Percentiles rank a stretch among this genome's conserved stretches.
Conservation (phyloP, 306 rosid species). For the Medicago lupulina region DNA sequence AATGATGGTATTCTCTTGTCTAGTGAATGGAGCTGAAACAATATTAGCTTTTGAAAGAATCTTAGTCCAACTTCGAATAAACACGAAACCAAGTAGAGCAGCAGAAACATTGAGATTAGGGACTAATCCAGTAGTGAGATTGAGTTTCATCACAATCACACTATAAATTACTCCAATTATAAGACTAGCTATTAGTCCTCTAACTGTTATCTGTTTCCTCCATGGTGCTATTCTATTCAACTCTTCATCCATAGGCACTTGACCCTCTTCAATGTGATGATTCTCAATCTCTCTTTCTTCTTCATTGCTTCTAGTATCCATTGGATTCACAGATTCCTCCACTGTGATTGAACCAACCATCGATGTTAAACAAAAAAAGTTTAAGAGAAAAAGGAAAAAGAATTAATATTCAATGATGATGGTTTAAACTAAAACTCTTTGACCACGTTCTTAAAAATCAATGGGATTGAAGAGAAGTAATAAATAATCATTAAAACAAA, state of each 20-base stretch:
- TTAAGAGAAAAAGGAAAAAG: background rate
- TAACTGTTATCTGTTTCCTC: conserved; percentile 74
- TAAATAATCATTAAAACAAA: background rate
- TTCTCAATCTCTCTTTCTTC: conserved; percentile 60
- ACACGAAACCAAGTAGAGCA: conserved; percentile 94
- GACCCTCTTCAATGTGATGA: conserved; percentile 51
- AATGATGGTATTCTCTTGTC: conserved; percentile 91
- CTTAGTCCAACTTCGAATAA: conserved; percentile 79
- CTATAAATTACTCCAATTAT: conserved; percentile 81
- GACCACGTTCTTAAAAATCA: background rate
- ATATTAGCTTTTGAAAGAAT: conserved; percentile 79
- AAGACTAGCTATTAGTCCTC: conserved; percentile 78
- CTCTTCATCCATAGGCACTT: conserved; percentile 54
- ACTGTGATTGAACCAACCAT: conserved; percentile 29
- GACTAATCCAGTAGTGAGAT: conserved; percentile 94
- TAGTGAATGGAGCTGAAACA: conserved; percentile 79
- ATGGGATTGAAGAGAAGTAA: background rate
- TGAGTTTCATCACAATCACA: conserved; percentile 86
- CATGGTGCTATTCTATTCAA: conserved; percentile 67
- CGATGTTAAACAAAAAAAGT: background rate
- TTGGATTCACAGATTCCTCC: conserved; percentile 40
- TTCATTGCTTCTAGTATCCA: conserved; percentile 47
- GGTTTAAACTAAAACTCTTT: background rate
- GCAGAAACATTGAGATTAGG: conserved; percentile 98
- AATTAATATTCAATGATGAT: conserved; percentile 27